Evolutionary conservation across 306 rosid genomes (phyloP).

Genomic region (Ormosia emarginata): DNA sequence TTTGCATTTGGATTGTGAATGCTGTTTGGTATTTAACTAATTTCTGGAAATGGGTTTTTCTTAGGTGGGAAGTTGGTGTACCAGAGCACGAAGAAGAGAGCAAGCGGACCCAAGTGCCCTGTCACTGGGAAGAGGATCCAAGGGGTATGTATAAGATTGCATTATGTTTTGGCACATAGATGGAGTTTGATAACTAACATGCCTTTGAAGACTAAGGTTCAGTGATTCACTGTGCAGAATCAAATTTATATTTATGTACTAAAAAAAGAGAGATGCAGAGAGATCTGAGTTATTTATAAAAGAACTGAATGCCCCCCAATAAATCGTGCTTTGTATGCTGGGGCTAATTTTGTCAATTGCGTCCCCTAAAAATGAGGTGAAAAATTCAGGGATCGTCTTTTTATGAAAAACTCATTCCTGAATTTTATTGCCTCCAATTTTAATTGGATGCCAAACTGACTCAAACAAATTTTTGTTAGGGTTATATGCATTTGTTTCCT

Average conservation of each 20-base stretch:
- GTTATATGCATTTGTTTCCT: too few relatives aligned
- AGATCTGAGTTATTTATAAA: background rate
- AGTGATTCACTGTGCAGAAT: background rate
- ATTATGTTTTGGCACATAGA: background rate
- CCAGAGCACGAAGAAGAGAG: slow-evolving; percentile 85
- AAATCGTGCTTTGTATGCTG: background rate
- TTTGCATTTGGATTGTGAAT: background rate
- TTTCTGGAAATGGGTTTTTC: background rate
- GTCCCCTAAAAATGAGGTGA: background rate
- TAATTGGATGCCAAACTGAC: background rate
- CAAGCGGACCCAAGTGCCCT: slow-evolving; percentile 92
- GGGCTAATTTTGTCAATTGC: background rate
- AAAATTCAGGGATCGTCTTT: background rate
- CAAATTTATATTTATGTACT: background rate
- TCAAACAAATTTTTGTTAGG: background rate
- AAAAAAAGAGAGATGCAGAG: background rate
- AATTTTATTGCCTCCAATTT: background rate
- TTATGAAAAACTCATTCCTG: too few relatives aligned
- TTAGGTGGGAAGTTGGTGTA: slow-evolving; percentile 83
- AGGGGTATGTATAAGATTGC: slow-evolving; percentile 47
- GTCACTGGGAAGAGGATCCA: slow-evolving; percentile 95
- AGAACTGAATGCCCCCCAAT: background rate
- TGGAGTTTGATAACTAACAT: background rate
- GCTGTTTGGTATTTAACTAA: background rate
- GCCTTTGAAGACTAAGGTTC: background rate